phyloP scores from a whole-genome alignment of 495 filamentous ascomycete species.

The Sordaria brevicollis region DNA sequence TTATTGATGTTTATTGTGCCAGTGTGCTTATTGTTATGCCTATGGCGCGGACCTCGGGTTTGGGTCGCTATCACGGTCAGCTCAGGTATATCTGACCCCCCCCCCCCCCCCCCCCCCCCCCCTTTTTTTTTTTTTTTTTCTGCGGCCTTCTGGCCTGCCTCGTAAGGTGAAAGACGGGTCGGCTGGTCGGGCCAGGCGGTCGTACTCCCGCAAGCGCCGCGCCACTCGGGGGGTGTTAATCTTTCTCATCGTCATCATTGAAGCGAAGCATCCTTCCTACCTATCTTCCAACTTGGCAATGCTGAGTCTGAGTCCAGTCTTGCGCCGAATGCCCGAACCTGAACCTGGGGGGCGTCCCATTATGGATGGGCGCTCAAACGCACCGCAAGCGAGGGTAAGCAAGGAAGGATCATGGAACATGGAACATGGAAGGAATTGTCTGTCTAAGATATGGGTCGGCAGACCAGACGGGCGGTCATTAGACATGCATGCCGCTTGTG shows the following conservation, averaged over 20 bases:
- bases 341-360: neutral
- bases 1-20: neutral
- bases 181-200: neutral
- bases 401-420: neutral
- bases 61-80: neutral
- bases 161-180: neutral
- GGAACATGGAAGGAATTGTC: neutral
- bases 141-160: neutral
- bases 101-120: no score
- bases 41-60: neutral
- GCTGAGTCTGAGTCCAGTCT: constrained; percentile 43
- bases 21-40: neutral
- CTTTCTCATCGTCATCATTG: neutral
- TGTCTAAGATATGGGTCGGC: no score
- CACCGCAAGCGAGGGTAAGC: neutral
- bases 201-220: no score
- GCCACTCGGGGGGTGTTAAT: neutral
- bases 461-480: neutral
- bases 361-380: neutral
- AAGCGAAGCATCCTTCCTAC: constrained; percentile 4
- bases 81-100: neutral
- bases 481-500: neutral
- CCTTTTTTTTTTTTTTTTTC: no score
- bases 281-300: constrained; percentile 49
- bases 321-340: neutral